Evolutionary conservation across 129 eudicot genomes (phyloP).

Genomic region (Mikania micrantha): DNA sequence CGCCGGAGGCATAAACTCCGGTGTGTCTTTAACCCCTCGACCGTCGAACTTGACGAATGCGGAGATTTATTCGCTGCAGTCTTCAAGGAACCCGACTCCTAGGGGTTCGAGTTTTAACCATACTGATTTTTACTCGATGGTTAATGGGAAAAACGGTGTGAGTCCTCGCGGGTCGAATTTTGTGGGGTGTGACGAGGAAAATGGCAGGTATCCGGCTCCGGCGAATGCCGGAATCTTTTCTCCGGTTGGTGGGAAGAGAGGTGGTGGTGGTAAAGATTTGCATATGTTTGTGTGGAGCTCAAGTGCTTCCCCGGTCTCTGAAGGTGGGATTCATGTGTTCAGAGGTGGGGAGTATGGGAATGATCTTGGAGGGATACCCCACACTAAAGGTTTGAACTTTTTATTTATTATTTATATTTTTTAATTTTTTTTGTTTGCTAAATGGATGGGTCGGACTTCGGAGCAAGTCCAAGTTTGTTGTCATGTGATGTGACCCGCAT

Average conservation of each 20-base stretch:
- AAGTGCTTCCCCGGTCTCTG: constrained; percentile 84
- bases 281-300: constrained; percentile 96
- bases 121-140: constrained; percentile 61
- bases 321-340: constrained; percentile 81
- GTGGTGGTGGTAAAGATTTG: constrained; percentile 58
- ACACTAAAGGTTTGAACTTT: constrained; percentile 55
- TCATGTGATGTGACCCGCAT: too few relatives aligned
- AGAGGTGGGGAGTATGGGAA: constrained; percentile 64
- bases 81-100: constrained; percentile 74
- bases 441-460: too few relatives aligned
- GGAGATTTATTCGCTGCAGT: constrained; percentile 75
- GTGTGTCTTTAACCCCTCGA: constrained; percentile 49
- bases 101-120: constrained; percentile 80
- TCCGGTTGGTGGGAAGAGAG: constrained; percentile 55
- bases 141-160: constrained; percentile 48
- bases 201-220: constrained; percentile 66
- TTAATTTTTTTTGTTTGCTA: not conserved
- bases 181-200: constrained; percentile 74
- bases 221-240: constrained; percentile 70
- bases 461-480: too few relatives aligned
- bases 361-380: constrained; percentile 51
- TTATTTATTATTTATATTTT: too few relatives aligned
- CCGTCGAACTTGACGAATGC: constrained; percentile 75
- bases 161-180: constrained; percentile 76
- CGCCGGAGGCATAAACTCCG: constrained; percentile 43